Conservation (phyloP, 2,329 filamentous ascomycete genomes). For the Aphanoascus verrucosus region DNA sequence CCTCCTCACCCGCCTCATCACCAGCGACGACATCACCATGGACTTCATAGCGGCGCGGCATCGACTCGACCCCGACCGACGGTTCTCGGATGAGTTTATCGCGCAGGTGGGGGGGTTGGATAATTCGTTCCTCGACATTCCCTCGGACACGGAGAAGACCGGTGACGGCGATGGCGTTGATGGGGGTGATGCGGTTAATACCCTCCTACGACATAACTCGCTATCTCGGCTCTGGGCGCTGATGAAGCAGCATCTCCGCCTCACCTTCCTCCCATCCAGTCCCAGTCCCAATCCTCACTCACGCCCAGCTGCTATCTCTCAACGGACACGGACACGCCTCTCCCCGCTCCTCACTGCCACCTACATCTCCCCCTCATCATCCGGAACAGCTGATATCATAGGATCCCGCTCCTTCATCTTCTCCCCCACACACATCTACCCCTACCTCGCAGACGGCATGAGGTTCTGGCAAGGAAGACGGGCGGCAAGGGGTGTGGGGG, state of each 20-base stretch:
- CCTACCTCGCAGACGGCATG: constrained; percentile 60
- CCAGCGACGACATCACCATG: constrained; percentile 59
- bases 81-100: constrained; percentile 71
- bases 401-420: constrained; percentile 56
- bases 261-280: constrained; percentile 37
- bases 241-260: constrained; percentile 51
- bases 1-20: constrained; percentile 62
- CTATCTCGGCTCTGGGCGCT: constrained; percentile 50
- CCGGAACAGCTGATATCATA: too few relatives aligned
- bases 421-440: constrained; percentile 52
- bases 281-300: too few relatives aligned
- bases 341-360: constrained; percentile 37
- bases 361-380: constrained; percentile 30
- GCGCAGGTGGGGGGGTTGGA: constrained; percentile 61
- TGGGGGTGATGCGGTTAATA: constrained; percentile 41
- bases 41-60: constrained; percentile 60
- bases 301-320: too few relatives aligned
- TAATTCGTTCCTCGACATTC: constrained; percentile 50
- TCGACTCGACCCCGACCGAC: constrained; percentile 49
- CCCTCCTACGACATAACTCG: constrained; percentile 49
- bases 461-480: constrained; percentile 80
- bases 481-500: constrained; percentile 59
- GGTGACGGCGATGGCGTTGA: too few relatives aligned
- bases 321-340: constrained; percentile 27
- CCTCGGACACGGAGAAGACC: constrained; percentile 23